Evolutionary conservation across 106 monocot species (phyloP).

Genomic region (Dioscorea zingiberensis): DNA sequence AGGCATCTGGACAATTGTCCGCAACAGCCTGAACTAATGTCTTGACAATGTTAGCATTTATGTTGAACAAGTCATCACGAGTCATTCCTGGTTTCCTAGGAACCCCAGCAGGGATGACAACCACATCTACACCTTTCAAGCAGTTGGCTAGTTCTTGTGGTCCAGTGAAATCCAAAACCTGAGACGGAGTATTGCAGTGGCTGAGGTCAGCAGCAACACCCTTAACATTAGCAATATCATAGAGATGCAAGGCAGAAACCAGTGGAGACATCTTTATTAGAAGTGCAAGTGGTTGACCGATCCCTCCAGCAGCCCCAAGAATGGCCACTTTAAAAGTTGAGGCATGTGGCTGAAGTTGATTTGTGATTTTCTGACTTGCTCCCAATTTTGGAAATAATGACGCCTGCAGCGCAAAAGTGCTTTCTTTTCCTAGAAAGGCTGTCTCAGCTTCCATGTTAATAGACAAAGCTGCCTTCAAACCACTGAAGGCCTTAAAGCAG

Average conservation of each 20-base stretch:
- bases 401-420: constrained; percentile 14
- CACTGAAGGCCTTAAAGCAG: constrained; percentile 27
- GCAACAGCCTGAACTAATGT: constrained; percentile 52
- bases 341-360: constrained; percentile 19
- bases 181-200: constrained; percentile 53
- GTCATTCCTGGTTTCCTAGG: constrained; percentile 64
- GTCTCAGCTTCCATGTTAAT: constrained; percentile 14
- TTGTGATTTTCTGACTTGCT: constrained; percentile 6
- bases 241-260: constrained; percentile 51
- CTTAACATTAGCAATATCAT: constrained; percentile 55
- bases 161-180: constrained; percentile 53
- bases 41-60: constrained; percentile 51
- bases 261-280: constrained; percentile 74
- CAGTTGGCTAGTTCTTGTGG: constrained; percentile 36
- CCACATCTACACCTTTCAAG: constrained; percentile 53
- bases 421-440: constrained; percentile 40
- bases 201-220: constrained; percentile 48
- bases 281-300: constrained; percentile 56
- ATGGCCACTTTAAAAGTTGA: constrained; percentile 44
- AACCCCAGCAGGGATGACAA: constrained; percentile 70
- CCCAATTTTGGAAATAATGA: constrained; percentile 20
- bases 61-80: constrained; percentile 53
- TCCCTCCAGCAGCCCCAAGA: constrained; percentile 54
- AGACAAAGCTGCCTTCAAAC: constrained; percentile 41
- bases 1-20: constrained; percentile 55